Evolutionary conservation across 2,329 filamentous ascomycete species (phyloP).

Genomic region (Colletotrichum kahawae): DNA sequence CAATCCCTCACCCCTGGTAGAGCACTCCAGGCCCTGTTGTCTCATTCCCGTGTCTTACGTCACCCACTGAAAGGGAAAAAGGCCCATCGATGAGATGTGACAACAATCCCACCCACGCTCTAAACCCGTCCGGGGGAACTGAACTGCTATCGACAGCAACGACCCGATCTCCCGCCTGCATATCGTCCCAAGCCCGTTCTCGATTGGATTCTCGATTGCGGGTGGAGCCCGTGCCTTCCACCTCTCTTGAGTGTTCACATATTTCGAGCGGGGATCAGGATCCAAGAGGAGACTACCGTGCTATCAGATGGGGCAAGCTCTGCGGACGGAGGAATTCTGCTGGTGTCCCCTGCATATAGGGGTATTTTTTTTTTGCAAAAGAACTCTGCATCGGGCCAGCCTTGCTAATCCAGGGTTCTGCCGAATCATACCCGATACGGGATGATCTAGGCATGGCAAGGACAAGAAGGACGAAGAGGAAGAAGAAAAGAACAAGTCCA

Average conservation of each 20-base stretch:
- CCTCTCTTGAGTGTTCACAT: not conserved
- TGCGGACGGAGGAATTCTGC: not conserved
- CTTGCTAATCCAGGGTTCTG: not conserved
- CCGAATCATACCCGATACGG: not conserved
- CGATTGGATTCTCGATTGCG: not conserved
- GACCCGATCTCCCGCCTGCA: constrained; percentile 6
- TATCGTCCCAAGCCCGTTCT: not conserved
- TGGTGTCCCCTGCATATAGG: not conserved
- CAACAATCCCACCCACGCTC: not conserved
- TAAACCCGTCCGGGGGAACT: not conserved
- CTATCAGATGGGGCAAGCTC: not conserved
- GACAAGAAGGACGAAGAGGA: not conserved
- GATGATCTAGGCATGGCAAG: not conserved
- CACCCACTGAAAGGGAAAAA: not conserved
- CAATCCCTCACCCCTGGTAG: not conserved
- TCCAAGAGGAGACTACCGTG: not conserved
- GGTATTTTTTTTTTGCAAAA: not conserved
- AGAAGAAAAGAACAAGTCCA: not conserved
- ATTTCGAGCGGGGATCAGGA: not conserved
- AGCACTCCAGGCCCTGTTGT: not conserved
- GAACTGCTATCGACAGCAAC: not conserved
- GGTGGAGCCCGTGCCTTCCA: not conserved
- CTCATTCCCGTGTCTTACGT: constrained; percentile 7
- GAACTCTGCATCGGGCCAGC: not conserved
- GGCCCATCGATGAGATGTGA: not conserved